Evolutionary conservation across 139 green algal genomes (phyloP), one percentile per base, ranked within the genome.

Genomic region (Edaphochlamys debaryana): DNA sequence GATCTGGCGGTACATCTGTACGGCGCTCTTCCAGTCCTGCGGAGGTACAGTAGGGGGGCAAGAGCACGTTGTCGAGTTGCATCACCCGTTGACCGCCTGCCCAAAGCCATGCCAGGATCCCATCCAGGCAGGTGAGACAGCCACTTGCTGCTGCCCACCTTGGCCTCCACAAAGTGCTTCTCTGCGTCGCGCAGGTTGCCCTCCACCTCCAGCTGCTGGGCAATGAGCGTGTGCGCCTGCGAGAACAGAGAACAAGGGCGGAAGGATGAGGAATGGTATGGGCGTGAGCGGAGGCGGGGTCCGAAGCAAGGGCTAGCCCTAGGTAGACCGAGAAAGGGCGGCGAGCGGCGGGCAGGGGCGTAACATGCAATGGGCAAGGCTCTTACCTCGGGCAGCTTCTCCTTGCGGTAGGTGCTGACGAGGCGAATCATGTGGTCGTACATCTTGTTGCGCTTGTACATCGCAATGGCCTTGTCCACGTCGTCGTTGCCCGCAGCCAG

Each of bases 391-490:
- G 80, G 48, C 45, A 94, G 69, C 67, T 90, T 91, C 72, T 92
- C 92, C 78, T 90, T 90, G 48, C 88, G 84, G 81, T 96, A 83
- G 71, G 80, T 67, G n/a, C 84, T 60, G 60, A 96, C 93, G 29
- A 97, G 89, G 13, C 92, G 87, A 30, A 97, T 86, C 92, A 97
- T 94, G 4, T 94, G 85, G 71, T 95, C 88, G 83, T 91, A 97
- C 87, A 92, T 86, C 67, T 81, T 81, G 38, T 85, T 81, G 79
- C 91, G 90, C 88, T 96, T 96, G 89, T 96, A 96, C 94, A 97
- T 95, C 66, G 87, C 83, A 58, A 97, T 95, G 66, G 94, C 94
- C 79, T 90, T 78, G 84, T 96, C 94, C 40, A 90, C 77, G 78
- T 94, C 91, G 40, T 94, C 86, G 34, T 81, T 77, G 29, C 69